Percentiles rank a stretch among this genome's conserved stretches.
Evolutionary conservation across 192 early-diverging fungal genomes (phyloP).

Genomic region (Thamnidium elegans): DNA sequence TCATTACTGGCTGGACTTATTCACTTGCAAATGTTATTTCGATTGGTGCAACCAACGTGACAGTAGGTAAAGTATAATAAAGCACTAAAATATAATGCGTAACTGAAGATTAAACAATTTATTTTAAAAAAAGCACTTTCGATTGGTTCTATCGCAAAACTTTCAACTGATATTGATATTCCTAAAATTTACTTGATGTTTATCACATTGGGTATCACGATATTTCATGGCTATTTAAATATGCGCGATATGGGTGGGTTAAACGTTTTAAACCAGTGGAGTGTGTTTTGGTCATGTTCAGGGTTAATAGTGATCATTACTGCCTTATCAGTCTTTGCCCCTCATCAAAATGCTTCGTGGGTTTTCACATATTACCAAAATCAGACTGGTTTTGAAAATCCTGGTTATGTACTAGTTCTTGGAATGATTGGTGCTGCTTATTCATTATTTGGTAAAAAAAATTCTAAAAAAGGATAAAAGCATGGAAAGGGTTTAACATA

Average conservation of each 20-base stretch:
- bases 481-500: too few relatives aligned
- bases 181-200: slow-evolving; percentile 16
- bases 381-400: slow-evolving; percentile 31
- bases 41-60: slow-evolving; percentile 27
- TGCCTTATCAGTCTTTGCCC: slow-evolving; percentile 6
- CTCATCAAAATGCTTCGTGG: slow-evolving; percentile 19
- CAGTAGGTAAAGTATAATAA: slow-evolving; percentile 24
- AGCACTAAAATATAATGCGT: neutral
- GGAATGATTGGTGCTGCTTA: slow-evolving; percentile 34
- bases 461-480: neutral
- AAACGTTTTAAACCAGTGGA: slow-evolving; percentile 25
- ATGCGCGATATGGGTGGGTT: slow-evolving; percentile 16
- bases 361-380: slow-evolving; percentile 36
- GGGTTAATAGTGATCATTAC: slow-evolving; percentile 26
- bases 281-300: slow-evolving; percentile 34
- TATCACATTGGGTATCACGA: slow-evolving; percentile 17
- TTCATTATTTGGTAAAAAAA: slow-evolving; percentile 28
- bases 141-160: slow-evolving; percentile 22
- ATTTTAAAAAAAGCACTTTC: slow-evolving; percentile 25
- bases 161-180: slow-evolving; percentile 9
- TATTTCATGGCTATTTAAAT: slow-evolving; percentile 27
- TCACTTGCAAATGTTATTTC: slow-evolving; percentile 27
- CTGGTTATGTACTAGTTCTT: slow-evolving; percentile 25
- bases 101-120: neutral
- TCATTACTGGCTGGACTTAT: slow-evolving; percentile 35